A percentile compares a stretch with the other conserved stretches of the same genome.
Conservation (phyloP, 805 yeast genomes). For the Metschnikowia kofuensis region DNA sequence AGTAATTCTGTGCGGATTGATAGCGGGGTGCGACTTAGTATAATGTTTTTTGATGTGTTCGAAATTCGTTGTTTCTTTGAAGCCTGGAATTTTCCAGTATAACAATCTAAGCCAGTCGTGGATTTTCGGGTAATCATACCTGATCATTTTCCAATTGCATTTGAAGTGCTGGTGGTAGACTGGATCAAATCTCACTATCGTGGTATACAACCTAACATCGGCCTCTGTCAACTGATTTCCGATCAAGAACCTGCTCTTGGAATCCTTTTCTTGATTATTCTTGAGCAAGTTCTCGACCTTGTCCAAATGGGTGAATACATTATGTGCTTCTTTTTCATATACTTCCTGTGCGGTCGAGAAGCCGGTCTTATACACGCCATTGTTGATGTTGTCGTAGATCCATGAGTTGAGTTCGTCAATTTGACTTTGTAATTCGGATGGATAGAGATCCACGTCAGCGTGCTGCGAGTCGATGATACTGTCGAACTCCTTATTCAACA, state of each 20-base stretch:
- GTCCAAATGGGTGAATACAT: slow-evolving; percentile 65
- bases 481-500: slow-evolving; percentile 74
- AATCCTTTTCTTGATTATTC: slow-evolving; percentile 34
- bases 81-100: slow-evolving; percentile 75
- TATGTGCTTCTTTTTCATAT: slow-evolving; percentile 65
- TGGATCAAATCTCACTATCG: slow-evolving; percentile 87
- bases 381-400: slow-evolving; percentile 83
- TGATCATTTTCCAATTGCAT: slow-evolving; percentile 79
- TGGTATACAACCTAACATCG: slow-evolving; percentile 82
- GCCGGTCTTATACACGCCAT: slow-evolving; percentile 92
- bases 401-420: slow-evolving; percentile 79
- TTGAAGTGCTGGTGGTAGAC: slow-evolving; percentile 95
- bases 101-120: slow-evolving; percentile 79
- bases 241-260: slow-evolving; percentile 38
- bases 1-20: slow-evolving; percentile 81
- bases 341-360: slow-evolving; percentile 83
- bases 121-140: slow-evolving; percentile 73
- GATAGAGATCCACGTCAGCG: slow-evolving; percentile 59
- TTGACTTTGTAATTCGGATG: slow-evolving; percentile 46
- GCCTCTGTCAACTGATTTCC: slow-evolving; percentile 82
- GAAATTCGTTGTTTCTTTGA: slow-evolving; percentile 77
- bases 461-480: slow-evolving; percentile 48
- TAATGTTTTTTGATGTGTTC: slow-evolving; percentile 91
- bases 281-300: slow-evolving; percentile 62
- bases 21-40: slow-evolving; percentile 76